phyloP scores from a whole-genome alignment of 805 yeast species.

The Jamesozyma jinghongensis region DNA sequence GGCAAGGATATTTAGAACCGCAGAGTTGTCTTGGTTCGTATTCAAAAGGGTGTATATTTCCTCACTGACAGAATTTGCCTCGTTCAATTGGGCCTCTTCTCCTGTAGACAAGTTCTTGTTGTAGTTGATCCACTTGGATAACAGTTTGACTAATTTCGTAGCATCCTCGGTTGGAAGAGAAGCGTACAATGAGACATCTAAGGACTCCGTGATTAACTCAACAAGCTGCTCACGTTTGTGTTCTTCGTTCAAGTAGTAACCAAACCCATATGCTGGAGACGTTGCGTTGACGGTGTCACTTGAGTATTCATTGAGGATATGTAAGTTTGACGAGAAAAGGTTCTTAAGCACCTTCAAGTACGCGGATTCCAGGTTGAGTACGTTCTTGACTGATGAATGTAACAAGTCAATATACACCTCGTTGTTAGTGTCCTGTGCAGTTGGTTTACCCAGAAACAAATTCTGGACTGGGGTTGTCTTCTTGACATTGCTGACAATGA shows the following conservation, averaged over 20 bases:
- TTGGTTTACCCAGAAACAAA: conserved; percentile 44
- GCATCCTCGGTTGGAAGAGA: conserved; percentile 35
- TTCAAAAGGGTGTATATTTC: conserved; percentile 34
- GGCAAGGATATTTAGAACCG: conserved; percentile 38
- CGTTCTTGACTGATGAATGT: conserved; percentile 33
- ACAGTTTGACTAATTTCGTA: conserved; percentile 41
- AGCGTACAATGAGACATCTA: conserved; percentile 31
- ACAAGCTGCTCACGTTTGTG: conserved; percentile 42
- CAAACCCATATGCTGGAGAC: conserved; percentile 84
- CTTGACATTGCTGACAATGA: conserved; percentile 42
- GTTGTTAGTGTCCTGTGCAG: conserved; percentile 2
- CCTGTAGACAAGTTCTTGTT: conserved; percentile 37
- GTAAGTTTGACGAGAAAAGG: conserved; percentile 44
- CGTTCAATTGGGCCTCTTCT: conserved; percentile 18
- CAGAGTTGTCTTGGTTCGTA: conserved; percentile 32
- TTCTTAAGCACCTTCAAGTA: conserved; percentile 69
- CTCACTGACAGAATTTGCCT: conserved; percentile 26
- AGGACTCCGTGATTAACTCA: conserved; percentile 37
- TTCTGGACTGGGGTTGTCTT: conserved; percentile 52
- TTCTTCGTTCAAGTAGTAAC: conserved; percentile 53
- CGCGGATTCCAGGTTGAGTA: conserved; percentile 55
- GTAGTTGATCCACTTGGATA: conserved; percentile 64
- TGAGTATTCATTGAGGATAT: conserved; percentile 51
- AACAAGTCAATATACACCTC: conserved; percentile 1
- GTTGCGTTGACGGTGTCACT: conserved; percentile 38